A percentile compares a stretch with the other conserved stretches of the same genome.
These are phyloP conservation scores for Penicillium sp. DNA, from an alignment of 2,329 filamentous ascomycete species.

Conservation along the genomic window DNA sequence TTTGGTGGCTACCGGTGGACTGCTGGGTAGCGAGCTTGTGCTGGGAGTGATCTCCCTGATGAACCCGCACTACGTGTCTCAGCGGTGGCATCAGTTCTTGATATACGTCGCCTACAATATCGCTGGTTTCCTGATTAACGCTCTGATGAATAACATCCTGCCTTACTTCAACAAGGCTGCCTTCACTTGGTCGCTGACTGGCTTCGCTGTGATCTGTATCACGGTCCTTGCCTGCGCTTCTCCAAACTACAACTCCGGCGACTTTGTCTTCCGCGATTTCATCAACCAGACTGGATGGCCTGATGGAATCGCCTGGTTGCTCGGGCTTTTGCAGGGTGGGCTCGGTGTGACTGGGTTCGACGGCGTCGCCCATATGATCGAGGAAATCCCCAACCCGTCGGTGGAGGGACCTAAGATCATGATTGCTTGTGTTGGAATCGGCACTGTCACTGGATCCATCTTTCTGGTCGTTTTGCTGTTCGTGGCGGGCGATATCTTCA, in stretches of 20 bases:
- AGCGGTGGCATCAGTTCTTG: conserved; percentile 70
- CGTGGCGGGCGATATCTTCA: conserved; percentile 57
- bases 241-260: conserved; percentile 61
- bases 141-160: conserved; percentile 60
- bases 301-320: conserved; percentile 56
- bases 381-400: conserved; percentile 47
- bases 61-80: conserved; percentile 53
- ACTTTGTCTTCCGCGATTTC: conserved; percentile 61
- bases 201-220: conserved; percentile 68
- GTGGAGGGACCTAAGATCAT: conserved; percentile 64
- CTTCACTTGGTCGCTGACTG: conserved; percentile 67
- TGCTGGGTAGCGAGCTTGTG: conserved; percentile 66
- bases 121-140: conserved; percentile 62
- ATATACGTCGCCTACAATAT: conserved; percentile 66
- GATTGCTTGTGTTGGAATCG: conserved; percentile 63
- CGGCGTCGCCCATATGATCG: conserved; percentile 53
- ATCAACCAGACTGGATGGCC: conserved; percentile 67
- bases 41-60: conserved; percentile 63
- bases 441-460: conserved; percentile 60
- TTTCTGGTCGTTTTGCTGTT: conserved; percentile 64
- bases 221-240: conserved; percentile 65
- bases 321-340: conserved; percentile 51
- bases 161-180: conserved; percentile 66
- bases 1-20: conserved; percentile 64
- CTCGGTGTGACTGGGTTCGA: conserved; percentile 55